Base-by-base conservation (phyloP, 177 flowering plant genomes). In the Vitis hybrid region DNA sequence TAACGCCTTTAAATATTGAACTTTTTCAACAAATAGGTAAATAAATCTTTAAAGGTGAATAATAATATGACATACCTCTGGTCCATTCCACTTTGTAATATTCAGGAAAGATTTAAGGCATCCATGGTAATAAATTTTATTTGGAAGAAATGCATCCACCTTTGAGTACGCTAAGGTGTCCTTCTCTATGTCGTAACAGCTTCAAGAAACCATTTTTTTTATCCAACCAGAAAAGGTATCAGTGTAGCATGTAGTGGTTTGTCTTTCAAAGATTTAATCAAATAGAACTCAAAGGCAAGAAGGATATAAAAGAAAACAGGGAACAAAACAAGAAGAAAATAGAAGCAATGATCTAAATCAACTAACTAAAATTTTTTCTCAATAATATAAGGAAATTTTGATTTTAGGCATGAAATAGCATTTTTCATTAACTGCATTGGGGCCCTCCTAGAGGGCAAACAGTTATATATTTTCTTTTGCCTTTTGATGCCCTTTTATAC, bases 1-100 rank as follows among this genome's bases (percentile, higher is more conserved):
- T 22, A 22, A 22, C 26, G 2, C 26, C 26, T 22, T 22, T 1
- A 22, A 22, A 22, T 22, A 22, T 22, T 22, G 26, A 22, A 22
- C 26, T n/a, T 22, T 8, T 2, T 56, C 16, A 49, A 61, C 58
- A 61, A 11, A 31, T 20, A 20, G 20, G 3, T 15, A 10, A 20
- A 53, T 11, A 14, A 67, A 71, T 4, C 3, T 18, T 16, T 13
- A 51, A 15, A 62, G 16, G 18, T 22, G 49, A 49, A 26, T 59
- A 29, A 19, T 6, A 56, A 19, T 16, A 70, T 16, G 50, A 60
- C 29, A 51, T 86, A 94, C 99, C 99, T 95, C 98, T 48, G 98
- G 96, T 62, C 98, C 99, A 64, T 89, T 81, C 99, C 99, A 95
- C 82, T 91, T 89, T 11, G 99, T 95, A 52, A 95, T 93, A 81